Base-by-base conservation (phyloP, 768 basidiomycete genomes). In the Phaeotremella skinneri region DNA sequence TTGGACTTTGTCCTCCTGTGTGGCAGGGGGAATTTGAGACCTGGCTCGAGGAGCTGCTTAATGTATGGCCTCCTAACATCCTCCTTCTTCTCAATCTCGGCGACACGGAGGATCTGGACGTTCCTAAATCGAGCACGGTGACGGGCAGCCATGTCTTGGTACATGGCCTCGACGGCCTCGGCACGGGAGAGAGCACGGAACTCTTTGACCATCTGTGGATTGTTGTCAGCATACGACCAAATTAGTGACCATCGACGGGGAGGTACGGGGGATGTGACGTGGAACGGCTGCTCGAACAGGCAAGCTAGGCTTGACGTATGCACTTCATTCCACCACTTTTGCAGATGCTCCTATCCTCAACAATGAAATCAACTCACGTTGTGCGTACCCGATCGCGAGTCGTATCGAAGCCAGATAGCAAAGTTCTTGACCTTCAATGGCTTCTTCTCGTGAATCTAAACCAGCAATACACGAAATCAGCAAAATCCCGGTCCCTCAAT, bases 391-490 rank as follows among this genome's bases (percentile, higher is more conserved):
- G 93, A 96, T 72, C 94, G 91, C 55, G 94, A 98, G 81, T 99
- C 96, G 81, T 99, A 99, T 72, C 94, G 89, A 78, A 99, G 81
- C 96, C 96, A 98, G 81, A 99, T 90, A 68, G 96, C 96, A 78
- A 99, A 97, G 87, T 96, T 98, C 85, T 99, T 98, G 80, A 97
- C 89, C 82, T 93, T 93, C 79, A 96, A 78, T 23, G 96, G 96
- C 80, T 88, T 91, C 85, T 90, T 93, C 83, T 98, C 94, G 77
- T 88, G 85, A 78, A 98, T 97, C 93, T 97, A 62, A 49, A 49
- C n/a, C 14, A 34, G 45, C 53, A 26, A 4, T 11, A 58, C 4
- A 56, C 47, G 9, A 23, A 13, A 32, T n/a, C 32, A 17, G n/a
- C 57, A 37, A 55, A 5, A 41, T 32, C 32, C 31, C 29, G 26